Evolutionary conservation across 202 grass and related monocot species (phyloP).

Genomic region (Elaeis oleifera): DNA sequence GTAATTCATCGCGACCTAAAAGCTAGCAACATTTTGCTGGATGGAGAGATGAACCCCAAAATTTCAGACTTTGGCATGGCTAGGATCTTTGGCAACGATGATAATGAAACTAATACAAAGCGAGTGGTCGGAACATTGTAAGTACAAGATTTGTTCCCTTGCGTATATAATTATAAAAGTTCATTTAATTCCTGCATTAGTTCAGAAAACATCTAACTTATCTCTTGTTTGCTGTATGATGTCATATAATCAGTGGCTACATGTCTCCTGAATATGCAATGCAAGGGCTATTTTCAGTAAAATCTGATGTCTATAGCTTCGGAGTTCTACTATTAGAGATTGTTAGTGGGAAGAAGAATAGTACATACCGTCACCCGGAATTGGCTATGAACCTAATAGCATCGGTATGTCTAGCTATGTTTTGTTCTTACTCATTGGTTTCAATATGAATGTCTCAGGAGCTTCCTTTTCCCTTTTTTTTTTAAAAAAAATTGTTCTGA

Average conservation of each 20-base stretch:
- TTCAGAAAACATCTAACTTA: too few species aligned
- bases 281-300: constrained; percentile 4
- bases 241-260: not conserved
- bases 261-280: constrained; percentile 23
- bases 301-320: constrained; percentile 17
- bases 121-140: constrained; percentile 17
- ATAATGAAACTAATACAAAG: not conserved
- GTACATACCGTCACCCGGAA: not conserved
- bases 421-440: too few species aligned
- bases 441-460: not conserved
- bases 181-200: not conserved
- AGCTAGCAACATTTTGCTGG: constrained; percentile 12
- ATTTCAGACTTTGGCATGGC: constrained; percentile 21
- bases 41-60: constrained; percentile 14
- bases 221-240: too few species aligned
- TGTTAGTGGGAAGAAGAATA: constrained; percentile 9
- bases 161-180: not conserved
- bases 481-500: not conserved
- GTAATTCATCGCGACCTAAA: constrained; percentile 19
- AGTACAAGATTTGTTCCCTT: not conserved
- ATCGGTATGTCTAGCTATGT: not conserved
- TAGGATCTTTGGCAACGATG: constrained; percentile 8
- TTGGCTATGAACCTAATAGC: constrained; percentile 3
- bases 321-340: constrained; percentile 9
- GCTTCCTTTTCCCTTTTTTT: not conserved